Evolutionary conservation across 768 basidiomycete species (phyloP).

Genomic region (Lentinula sp.): DNA sequence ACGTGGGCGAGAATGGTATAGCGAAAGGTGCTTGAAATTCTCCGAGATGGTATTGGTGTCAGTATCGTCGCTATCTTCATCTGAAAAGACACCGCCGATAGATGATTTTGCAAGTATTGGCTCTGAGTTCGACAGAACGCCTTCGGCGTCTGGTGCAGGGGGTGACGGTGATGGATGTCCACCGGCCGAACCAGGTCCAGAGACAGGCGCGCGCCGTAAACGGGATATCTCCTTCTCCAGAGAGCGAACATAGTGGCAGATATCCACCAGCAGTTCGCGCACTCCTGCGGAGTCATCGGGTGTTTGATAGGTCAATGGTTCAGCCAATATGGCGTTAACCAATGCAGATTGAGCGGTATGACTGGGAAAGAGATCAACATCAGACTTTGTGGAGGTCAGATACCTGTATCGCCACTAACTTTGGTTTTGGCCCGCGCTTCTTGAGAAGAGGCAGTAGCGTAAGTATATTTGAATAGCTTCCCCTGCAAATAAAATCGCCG

Average conservation of each 20-base stretch:
- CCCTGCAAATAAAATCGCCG: not conserved
- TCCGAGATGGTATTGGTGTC: slow-evolving; percentile 1
- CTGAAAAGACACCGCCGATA: not conserved
- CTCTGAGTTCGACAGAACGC: not conserved
- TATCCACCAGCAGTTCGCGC: slow-evolving; percentile 2
- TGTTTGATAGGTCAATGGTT: not conserved
- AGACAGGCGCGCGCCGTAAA: not conserved
- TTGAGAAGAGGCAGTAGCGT: not conserved
- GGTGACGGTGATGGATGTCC: not conserved
- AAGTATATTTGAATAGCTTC: not conserved
- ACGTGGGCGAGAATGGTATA: slow-evolving; percentile 1
- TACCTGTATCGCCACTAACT: slow-evolving; percentile 8
- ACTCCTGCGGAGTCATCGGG: not conserved
- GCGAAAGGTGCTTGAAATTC: not conserved
- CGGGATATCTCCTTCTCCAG: not conserved
- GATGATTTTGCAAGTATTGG: not conserved
- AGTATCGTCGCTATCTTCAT: not conserved
- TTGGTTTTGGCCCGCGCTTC: slow-evolving; percentile 14
- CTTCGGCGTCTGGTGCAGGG: not conserved
- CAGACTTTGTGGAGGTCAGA: not conserved
- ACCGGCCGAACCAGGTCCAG: not conserved
- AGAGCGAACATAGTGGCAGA: not conserved
- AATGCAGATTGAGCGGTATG: not conserved
- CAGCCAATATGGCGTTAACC: not conserved
- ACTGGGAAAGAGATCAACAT: not conserved